These are phyloP conservation scores for Elsinoe fawcettii DNA, from an alignment of 2,329 filamentous ascomycete species.

Conservation along the genomic window DNA sequence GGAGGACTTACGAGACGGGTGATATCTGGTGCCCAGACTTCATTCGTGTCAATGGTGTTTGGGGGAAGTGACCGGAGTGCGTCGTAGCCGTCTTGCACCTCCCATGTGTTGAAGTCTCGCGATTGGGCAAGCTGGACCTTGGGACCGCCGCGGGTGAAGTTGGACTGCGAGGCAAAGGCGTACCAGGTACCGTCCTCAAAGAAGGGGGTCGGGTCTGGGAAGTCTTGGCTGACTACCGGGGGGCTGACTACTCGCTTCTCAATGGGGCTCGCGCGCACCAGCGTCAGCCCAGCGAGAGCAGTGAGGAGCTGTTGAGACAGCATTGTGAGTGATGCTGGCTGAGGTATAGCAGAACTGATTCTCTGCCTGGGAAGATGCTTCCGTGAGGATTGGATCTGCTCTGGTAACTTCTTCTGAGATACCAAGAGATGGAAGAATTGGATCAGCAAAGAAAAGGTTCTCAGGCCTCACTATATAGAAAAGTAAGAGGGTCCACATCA, in stretches of 20 bases:
- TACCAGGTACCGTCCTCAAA: slow-evolving; percentile 29
- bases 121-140: slow-evolving; percentile 32
- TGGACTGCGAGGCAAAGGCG: slow-evolving; percentile 29
- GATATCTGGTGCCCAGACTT: slow-evolving; percentile 33
- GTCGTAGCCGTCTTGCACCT: slow-evolving; percentile 23
- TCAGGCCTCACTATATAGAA: slow-evolving; percentile 12
- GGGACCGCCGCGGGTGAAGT: slow-evolving; percentile 20
- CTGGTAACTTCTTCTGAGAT: neutral
- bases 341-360: neutral
- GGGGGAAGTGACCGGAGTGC: slow-evolving; percentile 26
- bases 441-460: neutral
- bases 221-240: slow-evolving; percentile 15
- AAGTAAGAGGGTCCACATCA: neutral
- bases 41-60: slow-evolving; percentile 23
- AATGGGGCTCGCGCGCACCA: neutral
- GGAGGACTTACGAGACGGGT: slow-evolving; percentile 17
- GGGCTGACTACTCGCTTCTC: slow-evolving; percentile 4
- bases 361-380: neutral
- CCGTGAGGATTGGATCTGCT: neutral
- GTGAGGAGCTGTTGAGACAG: neutral
- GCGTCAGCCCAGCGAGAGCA: neutral
- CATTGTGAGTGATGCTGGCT: slow-evolving; percentile 6
- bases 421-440: neutral
- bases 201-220: slow-evolving; percentile 30
- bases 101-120: slow-evolving; percentile 28